Conservation (phyloP, 1,139 yeast species). For the Lodderomyces oxycetoniae region DNA sequence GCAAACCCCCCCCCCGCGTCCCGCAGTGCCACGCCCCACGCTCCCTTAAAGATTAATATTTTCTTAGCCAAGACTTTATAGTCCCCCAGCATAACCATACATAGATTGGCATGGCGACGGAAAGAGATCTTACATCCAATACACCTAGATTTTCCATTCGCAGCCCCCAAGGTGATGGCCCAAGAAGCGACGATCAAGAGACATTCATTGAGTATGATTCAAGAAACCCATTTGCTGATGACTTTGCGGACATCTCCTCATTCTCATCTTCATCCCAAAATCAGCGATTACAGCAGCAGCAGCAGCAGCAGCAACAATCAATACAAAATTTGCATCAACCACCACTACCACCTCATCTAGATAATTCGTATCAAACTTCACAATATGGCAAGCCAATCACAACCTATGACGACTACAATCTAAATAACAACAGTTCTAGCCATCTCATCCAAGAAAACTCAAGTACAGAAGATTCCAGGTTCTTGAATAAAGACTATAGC, state of each 20-base stretch:
- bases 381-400: constrained; percentile 37
- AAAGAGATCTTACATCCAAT: constrained; percentile 34
- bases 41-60: too few species aligned
- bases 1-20: too few species aligned
- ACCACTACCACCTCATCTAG: constrained; percentile 4
- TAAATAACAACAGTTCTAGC: constrained; percentile 40
- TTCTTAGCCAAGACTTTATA: background rate
- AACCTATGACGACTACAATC: constrained; percentile 41
- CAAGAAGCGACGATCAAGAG: constrained; percentile 15
- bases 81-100: background rate
- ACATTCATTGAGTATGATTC: constrained; percentile 12
- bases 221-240: constrained; percentile 28
- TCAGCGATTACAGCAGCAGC: constrained; percentile 20
- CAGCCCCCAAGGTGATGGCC: constrained; percentile 5
- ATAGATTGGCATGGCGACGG: constrained; percentile 16
- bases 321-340: constrained; percentile 6
- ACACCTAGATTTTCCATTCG: constrained; percentile 20
- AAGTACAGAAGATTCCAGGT: constrained; percentile 20
- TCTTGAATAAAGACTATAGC: constrained; percentile 8
- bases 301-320: constrained; percentile 12
- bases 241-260: constrained; percentile 18
- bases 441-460: constrained; percentile 29
- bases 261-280: constrained; percentile 21
- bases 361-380: background rate
- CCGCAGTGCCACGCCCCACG: too few species aligned